Evolutionary conservation across 1,284 basidiomycete genomes (phyloP), one percentile per base, ranked within the genome.

Genomic region (Coriolopsis trogii): DNA sequence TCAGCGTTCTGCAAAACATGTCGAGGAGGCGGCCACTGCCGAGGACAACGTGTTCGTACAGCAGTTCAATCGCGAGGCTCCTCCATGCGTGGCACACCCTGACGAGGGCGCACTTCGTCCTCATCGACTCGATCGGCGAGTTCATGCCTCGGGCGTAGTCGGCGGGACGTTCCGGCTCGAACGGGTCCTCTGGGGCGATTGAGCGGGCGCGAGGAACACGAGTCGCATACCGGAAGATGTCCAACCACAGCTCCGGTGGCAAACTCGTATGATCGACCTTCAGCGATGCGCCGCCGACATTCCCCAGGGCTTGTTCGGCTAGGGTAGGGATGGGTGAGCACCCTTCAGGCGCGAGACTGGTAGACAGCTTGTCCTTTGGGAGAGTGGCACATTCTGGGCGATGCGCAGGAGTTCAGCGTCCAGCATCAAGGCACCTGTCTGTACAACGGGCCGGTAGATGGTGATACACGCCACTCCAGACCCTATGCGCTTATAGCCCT

Each of bases 141-240:
- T 65, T 65, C 51, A 63, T 46, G 7, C 52, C 57, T 52, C 60
- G 58, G 18, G 60, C 62, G 56, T 69, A 54, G 64, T 69, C 68
- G 34, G 64, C 60, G 20, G 59, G 60, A 12, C 55, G 56, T 38
- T 63, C 58, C 8, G 58, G 62, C 13, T 42, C 49, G 47, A 65
- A 63, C 15, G 64, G 59, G 44, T 65, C 64, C 6, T 46, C 47
- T 6, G 59, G 58, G 24, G 53, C 61, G 52, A 63, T 53, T 12
- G 56, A 52, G 42, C 62, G 62, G 36, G 59, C 44, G 33, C 56
- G 56, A 18, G 75, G 73, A 39, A 79, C 67, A 59, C 77, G 74
- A 16, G 80, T 81, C 6, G 78, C 76, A 60, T 77, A 81, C 54
- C 79, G 74, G 63, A 83, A 81, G 46, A 83, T 80, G 56, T 81